A percentile compares a stretch with the other conserved stretches of the same genome.
These are phyloP conservation scores for Heterobasidion parviporum DNA, from an alignment of 1,284 basidiomycete species.

Conservation along the genomic window DNA sequence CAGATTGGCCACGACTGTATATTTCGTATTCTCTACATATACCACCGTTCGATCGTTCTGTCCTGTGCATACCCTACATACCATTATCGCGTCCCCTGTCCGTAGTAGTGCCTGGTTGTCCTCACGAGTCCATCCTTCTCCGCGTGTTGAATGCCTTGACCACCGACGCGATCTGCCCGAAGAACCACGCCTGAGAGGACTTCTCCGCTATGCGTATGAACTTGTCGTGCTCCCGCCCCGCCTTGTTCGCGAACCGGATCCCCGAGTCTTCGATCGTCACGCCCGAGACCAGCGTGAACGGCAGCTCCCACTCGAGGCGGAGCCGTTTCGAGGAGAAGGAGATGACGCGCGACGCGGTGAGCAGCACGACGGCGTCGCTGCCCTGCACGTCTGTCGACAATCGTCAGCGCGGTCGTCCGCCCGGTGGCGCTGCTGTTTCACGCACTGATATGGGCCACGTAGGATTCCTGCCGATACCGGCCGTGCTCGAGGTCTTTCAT, in stretches of 20 bases:
- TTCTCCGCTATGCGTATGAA: slow-evolving; percentile 75
- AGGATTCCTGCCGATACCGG: slow-evolving; percentile 74
- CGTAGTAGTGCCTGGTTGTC: background rate
- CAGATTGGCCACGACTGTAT: background rate
- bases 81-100: background rate
- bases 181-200: slow-evolving; percentile 70
- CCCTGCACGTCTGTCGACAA: slow-evolving; percentile 57
- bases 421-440: background rate
- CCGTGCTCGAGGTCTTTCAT: slow-evolving; percentile 90
- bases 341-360: slow-evolving; percentile 75
- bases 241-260: slow-evolving; percentile 78
- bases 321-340: slow-evolving; percentile 85
- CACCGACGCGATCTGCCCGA: slow-evolving; percentile 61
- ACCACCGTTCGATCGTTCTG: too few species aligned
- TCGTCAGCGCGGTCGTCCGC: slow-evolving; percentile 1
- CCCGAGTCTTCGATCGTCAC: slow-evolving; percentile 87
- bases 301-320: slow-evolving; percentile 87
- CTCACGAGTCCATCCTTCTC: slow-evolving; percentile 54
- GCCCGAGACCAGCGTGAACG: slow-evolving; percentile 81
- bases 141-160: slow-evolving; percentile 69
- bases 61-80: background rate
- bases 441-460: slow-evolving; percentile 86
- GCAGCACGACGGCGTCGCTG: slow-evolving; percentile 77
- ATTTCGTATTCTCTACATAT: background rate
- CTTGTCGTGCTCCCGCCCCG: slow-evolving; percentile 62